A percentile compares a stretch with the other conserved stretches of the same genome.
phyloP scores from a whole-genome alignment of 352 stramenopile genomes.

The Phytophthora hibernalis region DNA sequence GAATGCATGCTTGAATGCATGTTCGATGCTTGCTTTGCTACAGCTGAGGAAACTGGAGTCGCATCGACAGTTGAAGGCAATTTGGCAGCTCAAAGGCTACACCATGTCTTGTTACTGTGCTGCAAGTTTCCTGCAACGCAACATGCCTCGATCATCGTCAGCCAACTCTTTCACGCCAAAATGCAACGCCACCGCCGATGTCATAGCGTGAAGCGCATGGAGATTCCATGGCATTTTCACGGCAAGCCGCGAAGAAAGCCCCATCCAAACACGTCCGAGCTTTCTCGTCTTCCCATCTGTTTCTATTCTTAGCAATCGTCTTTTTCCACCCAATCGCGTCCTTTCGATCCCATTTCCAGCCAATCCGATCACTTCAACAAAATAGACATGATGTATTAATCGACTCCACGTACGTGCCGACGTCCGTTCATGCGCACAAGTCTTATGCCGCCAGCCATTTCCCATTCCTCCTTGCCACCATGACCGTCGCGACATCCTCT shows the following conservation, averaged over 20 bases:
- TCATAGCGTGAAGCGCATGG: slow-evolving; percentile 9
- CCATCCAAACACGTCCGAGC: not conserved
- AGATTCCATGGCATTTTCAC: not conserved
- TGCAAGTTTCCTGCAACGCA: not conserved
- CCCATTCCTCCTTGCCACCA: slow-evolving; percentile 7
- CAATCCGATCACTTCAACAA: not conserved
- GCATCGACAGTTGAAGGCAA: too few species aligned
- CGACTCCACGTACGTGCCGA: slow-evolving; percentile 16
- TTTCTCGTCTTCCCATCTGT: not conserved
- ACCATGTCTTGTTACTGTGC: too few species aligned
- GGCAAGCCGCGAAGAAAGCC: not conserved
- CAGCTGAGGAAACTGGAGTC: too few species aligned
- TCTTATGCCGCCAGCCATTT: slow-evolving; percentile 22
- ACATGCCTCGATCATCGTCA: not conserved
- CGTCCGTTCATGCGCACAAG: slow-evolving; percentile 9
- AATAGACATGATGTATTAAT: slow-evolving; percentile 9
- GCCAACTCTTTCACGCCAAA: not conserved
- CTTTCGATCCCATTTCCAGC: not conserved
- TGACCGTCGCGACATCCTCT: slow-evolving; percentile 17
- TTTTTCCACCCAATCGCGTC: slow-evolving; percentile 1
- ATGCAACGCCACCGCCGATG: not conserved
- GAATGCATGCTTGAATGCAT: too few species aligned
- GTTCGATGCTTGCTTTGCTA: too few species aligned
- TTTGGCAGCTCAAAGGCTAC: too few species aligned
- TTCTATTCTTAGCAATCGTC: slow-evolving; percentile 5